Conservation (phyloP, 2,329 filamentous ascomycete species). For the Venturia oleaginea region DNA sequence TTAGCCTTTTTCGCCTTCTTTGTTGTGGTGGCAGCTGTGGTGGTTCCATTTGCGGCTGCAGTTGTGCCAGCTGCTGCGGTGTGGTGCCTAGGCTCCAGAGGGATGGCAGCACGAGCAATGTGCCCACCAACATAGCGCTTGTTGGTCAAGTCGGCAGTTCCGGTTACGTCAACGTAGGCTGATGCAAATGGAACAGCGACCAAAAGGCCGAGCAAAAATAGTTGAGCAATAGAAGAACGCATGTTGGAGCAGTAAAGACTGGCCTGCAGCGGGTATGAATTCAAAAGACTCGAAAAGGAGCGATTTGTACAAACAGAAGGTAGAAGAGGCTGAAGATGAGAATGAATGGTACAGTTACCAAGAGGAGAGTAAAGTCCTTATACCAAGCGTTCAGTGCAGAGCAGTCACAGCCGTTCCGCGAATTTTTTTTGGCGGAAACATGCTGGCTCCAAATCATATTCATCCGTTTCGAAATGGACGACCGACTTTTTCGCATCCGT, state of each 20-base stretch:
- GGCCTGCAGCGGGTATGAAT: background rate
- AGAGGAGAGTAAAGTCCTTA: background rate
- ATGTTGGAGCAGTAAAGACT: constrained; percentile 4
- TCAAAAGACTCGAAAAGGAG: background rate
- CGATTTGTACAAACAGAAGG: background rate
- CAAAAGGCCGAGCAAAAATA: constrained; percentile 11
- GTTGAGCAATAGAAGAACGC: background rate
- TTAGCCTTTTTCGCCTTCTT: background rate
- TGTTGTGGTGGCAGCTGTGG: background rate
- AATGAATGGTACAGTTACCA: background rate
- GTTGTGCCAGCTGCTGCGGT: too few relatives aligned
- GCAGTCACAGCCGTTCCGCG: background rate
- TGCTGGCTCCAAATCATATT: background rate
- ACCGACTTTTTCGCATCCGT: background rate
- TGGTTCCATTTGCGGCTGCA: background rate
- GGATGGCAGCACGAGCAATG: background rate
- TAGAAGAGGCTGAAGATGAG: background rate
- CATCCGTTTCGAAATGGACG: background rate
- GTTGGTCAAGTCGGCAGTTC: background rate
- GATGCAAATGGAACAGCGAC: background rate
- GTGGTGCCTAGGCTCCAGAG: background rate
- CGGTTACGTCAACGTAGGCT: background rate
- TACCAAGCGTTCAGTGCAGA: background rate
- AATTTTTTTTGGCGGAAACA: background rate
- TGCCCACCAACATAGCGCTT: background rate